Evolutionary conservation across 108 stramenopile genomes (phyloP).

Genomic region (Aurantiochytrium sp.): DNA sequence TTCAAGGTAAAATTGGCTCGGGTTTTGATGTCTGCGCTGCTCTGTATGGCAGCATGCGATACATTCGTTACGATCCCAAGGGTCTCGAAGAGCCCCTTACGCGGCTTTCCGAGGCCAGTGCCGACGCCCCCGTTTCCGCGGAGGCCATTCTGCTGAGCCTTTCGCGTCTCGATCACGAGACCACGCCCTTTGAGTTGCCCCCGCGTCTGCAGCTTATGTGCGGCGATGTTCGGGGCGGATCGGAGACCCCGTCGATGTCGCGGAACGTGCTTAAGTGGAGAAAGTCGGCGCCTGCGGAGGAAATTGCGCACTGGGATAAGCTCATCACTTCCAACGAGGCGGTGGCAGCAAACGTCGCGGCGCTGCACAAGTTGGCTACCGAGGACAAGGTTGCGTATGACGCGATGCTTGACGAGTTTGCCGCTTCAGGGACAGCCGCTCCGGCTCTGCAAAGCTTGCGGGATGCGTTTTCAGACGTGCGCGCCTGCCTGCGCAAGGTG

Average conservation of each 20-base stretch:
- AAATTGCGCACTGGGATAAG: conserved; percentile 64
- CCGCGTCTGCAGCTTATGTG: conserved; percentile 62
- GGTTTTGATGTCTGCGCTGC: conserved; percentile 90
- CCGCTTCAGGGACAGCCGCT: conserved; percentile 41
- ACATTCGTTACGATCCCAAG: conserved; percentile 64
- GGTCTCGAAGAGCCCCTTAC: conserved; percentile 55
- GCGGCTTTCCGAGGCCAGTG: conserved; percentile 35
- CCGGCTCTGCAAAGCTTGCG: conserved; percentile 43
- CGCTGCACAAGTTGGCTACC: not conserved
- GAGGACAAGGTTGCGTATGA: not conserved
- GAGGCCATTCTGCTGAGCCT: not conserved
- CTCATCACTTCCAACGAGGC: conserved; percentile 56
- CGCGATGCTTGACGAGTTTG: not conserved
- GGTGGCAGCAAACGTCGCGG: conserved; percentile 33
- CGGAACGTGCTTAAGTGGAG: conserved; percentile 71
- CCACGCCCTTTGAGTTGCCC: conserved; percentile 54
- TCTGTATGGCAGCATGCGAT: conserved; percentile 75
- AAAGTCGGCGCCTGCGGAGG: conserved; percentile 35
- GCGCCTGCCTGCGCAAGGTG: conserved; percentile 61
- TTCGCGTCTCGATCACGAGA: conserved; percentile 56
- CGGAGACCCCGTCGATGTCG: conserved; percentile 86
- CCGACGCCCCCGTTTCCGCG: conserved; percentile 18
- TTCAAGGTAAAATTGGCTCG: conserved; percentile 92
- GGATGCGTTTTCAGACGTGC: conserved; percentile 50
- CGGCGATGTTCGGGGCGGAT: conserved; percentile 90